These are phyloP conservation scores for Solanum tarapatanum DNA, from an alignment of 257 asterid genomes.

Conservation along the genomic window DNA sequence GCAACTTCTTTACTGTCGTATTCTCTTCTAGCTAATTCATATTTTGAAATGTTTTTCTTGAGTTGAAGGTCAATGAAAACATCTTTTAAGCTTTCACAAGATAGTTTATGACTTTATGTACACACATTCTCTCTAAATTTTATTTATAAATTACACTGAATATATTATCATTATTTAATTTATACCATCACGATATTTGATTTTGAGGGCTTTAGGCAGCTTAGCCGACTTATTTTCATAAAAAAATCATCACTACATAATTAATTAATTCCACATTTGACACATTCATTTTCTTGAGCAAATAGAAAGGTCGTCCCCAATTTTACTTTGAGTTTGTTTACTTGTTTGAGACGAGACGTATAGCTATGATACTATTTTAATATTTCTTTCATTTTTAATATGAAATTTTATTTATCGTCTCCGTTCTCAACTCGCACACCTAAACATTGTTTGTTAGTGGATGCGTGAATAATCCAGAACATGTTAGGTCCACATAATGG, in stretches of 20 bases:
- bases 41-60: background rate
- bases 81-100: too few species aligned
- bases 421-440: background rate
- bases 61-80: too few species aligned
- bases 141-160: background rate
- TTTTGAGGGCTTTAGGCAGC: background rate
- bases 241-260: background rate
- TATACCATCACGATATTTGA: background rate
- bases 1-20: background rate
- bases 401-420: fast-evolving
- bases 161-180: background rate
- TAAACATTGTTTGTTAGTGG: too few species aligned
- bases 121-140: background rate
- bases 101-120: too few species aligned
- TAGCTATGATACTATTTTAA: background rate
- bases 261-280: background rate
- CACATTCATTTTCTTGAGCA: background rate
- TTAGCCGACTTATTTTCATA: background rate
- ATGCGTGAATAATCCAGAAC: background rate
- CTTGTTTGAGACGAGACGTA: background rate
- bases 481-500: background rate
- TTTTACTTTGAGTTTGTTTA: background rate
- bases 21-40: too few species aligned
- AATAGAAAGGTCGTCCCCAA: background rate
- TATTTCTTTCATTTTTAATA: background rate